Evolutionary conservation across 176 grass and related monocot genomes (phyloP).

Genomic region (Oryza coarctata): DNA sequence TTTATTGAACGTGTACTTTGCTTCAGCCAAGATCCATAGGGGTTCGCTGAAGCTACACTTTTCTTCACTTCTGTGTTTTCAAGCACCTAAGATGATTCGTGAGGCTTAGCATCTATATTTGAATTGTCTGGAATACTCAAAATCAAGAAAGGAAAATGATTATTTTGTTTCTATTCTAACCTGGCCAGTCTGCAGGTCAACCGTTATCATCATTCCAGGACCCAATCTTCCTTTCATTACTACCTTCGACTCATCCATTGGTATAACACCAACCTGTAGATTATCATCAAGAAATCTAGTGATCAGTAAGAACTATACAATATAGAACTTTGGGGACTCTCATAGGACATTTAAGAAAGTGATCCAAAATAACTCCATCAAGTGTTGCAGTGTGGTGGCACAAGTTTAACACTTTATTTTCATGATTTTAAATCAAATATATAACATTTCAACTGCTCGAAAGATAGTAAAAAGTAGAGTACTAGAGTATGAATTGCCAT

Average conservation of each 20-base stretch:
- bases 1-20: slow-evolving; percentile 79
- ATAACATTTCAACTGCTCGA: slow-evolving; percentile 31
- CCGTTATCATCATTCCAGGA: slow-evolving; percentile 99
- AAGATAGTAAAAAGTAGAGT: slow-evolving; percentile 22
- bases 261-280: slow-evolving; percentile 91
- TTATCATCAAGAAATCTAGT: slow-evolving; percentile 39
- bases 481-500: slow-evolving; percentile 8
- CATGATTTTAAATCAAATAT: slow-evolving; percentile 17
- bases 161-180: slow-evolving; percentile 45
- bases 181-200: slow-evolving; percentile 87
- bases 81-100: slow-evolving; percentile 63
- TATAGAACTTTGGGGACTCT: slow-evolving; percentile 17
- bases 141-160: slow-evolving; percentile 15
- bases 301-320: slow-evolving; percentile 17
- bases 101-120: slow-evolving; percentile 36
- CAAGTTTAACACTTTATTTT: slow-evolving; percentile 18
- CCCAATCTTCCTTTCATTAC: slow-evolving; percentile 97
- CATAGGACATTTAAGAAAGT: slow-evolving; percentile 8
- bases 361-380: slow-evolving; percentile 35
- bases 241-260: slow-evolving; percentile 98
- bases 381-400: slow-evolving; percentile 5
- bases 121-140: slow-evolving; percentile 17
- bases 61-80: slow-evolving; percentile 99
- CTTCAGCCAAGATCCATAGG: slow-evolving; percentile 79
- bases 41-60: slow-evolving; percentile 65